phyloP scores from a whole-genome alignment of 2,329 filamentous ascomycete species.

The Fusarium sp. region DNA sequence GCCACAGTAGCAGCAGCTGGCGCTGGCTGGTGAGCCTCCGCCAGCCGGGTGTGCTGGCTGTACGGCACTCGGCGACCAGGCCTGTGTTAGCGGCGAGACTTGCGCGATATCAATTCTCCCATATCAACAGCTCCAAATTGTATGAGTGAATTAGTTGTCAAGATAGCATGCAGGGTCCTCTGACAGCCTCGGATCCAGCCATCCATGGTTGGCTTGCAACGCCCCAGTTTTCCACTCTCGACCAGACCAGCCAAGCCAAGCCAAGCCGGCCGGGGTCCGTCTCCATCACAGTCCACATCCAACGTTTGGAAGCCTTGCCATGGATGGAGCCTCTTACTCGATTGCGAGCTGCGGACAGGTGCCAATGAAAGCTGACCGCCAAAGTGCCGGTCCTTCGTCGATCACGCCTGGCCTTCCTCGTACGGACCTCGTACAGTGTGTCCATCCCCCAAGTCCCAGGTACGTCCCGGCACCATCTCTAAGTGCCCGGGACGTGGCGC shows the following conservation, averaged over 20 bases:
- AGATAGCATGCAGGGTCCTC: slow-evolving; percentile 40
- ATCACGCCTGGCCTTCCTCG: slow-evolving; percentile 32
- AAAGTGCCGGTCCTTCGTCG: slow-evolving; percentile 28
- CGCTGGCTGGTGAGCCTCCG: not conserved
- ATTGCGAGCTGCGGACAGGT: slow-evolving; percentile 12
- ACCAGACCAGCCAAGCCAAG: slow-evolving; percentile 19
- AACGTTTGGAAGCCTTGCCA: slow-evolving; percentile 26
- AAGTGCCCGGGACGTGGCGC: slow-evolving; percentile 22
- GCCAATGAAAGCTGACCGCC: slow-evolving; percentile 36
- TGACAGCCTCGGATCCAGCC: slow-evolving; percentile 33
- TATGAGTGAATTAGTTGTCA: slow-evolving; percentile 45
- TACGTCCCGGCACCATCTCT: slow-evolving; percentile 13
- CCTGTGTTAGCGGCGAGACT: slow-evolving; percentile 10
- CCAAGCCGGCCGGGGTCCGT: slow-evolving; percentile 27
- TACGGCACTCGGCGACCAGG: slow-evolving; percentile 8
- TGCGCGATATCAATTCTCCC: slow-evolving; percentile 17
- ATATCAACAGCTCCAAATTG: slow-evolving; percentile 24
- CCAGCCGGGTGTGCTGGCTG: not conserved
- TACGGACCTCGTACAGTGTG: slow-evolving; percentile 15
- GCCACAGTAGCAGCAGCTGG: not conserved
- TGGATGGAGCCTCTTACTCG: slow-evolving; percentile 16
- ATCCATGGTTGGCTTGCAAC: slow-evolving; percentile 20
- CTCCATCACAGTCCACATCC: slow-evolving; percentile 29
- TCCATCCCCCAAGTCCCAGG: slow-evolving; percentile 15
- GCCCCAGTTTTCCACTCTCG: slow-evolving; percentile 26